Evolutionary conservation across 2,329 filamentous ascomycete species (phyloP).

Genomic region (Camptophora hylomeconis): DNA sequence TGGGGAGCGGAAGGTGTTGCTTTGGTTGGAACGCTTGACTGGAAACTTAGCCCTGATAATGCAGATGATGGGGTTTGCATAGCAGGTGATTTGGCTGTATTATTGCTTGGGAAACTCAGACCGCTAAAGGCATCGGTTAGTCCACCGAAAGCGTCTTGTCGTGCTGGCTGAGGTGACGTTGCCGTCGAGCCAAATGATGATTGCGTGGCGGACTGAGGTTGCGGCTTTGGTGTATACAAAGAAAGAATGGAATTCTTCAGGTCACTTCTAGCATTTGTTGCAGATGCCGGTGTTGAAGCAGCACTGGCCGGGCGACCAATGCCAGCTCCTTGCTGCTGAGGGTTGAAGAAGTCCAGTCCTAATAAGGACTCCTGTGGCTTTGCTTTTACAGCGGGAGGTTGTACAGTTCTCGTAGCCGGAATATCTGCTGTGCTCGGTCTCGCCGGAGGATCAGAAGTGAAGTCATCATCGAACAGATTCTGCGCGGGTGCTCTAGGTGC

Average conservation of each 20-base stretch:
- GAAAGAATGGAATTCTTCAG: constrained; percentile 96
- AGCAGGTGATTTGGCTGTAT: constrained; percentile 28
- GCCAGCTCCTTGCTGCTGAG: constrained; percentile 50
- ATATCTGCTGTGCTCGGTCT: constrained; percentile 66
- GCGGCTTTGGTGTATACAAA: constrained; percentile 73
- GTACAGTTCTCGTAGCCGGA: constrained; percentile 39
- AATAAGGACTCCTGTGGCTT: constrained; percentile 71
- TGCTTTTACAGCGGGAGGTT: constrained; percentile 44
- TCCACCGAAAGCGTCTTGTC: constrained; percentile 45
- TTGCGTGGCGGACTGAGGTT: constrained; percentile 49
- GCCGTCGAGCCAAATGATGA: constrained; percentile 56
- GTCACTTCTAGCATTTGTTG: constrained; percentile 68
- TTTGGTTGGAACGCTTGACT: constrained; percentile 26
- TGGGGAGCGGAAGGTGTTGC: constrained; percentile 32
- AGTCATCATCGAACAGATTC: constrained; percentile 73
- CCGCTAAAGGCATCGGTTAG: constrained; percentile 72
- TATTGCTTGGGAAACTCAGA: constrained; percentile 45
- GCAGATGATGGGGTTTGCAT: constrained; percentile 10
- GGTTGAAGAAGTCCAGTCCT: constrained; percentile 83
- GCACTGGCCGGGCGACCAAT: constrained; percentile 68
- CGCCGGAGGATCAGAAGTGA: constrained; percentile 43
- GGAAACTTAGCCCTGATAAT: constrained; percentile 24
- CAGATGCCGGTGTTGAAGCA: constrained; percentile 46
- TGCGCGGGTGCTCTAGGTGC: constrained; percentile 28
- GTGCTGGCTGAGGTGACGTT: constrained; percentile 42